phyloP scores from a whole-genome alignment of 352 stramenopile species.

The Blastocystis sp. region DNA sequence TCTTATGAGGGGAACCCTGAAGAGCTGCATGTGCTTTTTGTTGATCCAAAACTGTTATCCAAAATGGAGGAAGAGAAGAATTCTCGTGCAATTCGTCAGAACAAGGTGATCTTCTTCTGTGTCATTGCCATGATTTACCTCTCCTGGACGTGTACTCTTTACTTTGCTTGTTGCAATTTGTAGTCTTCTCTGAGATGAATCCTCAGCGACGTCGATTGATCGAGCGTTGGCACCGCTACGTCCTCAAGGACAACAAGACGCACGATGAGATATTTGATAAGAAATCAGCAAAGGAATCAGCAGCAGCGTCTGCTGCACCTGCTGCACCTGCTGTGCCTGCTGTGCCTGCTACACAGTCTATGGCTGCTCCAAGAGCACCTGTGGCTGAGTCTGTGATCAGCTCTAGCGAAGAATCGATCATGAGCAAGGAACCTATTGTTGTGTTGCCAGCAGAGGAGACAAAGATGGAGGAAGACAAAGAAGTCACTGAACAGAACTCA shows the following conservation, averaged over 20 bases:
- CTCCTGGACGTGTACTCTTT: background rate
- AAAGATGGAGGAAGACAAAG: background rate
- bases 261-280: background rate
- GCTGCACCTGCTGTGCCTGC: background rate
- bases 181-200: conserved; percentile 53
- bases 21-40: background rate
- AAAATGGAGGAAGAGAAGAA: background rate
- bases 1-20: conserved; percentile 38
- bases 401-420: too few species aligned
- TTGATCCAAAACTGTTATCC: background rate
- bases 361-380: background rate
- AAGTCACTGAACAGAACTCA: background rate
- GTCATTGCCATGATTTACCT: conserved; percentile 15
- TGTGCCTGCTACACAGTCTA: background rate
- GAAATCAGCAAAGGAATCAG: background rate
- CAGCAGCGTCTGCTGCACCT: background rate
- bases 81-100: background rate
- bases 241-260: conserved; percentile 6
- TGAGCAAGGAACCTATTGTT: background rate
- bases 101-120: conserved; percentile 44
- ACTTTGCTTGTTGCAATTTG: background rate
- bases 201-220: conserved; percentile 42
- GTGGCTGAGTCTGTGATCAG: background rate
- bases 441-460: background rate
- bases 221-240: conserved; percentile 50